Conservation (phyloP, 2,329 filamentous ascomycete species). For the Fusarium sublunatum region DNA sequence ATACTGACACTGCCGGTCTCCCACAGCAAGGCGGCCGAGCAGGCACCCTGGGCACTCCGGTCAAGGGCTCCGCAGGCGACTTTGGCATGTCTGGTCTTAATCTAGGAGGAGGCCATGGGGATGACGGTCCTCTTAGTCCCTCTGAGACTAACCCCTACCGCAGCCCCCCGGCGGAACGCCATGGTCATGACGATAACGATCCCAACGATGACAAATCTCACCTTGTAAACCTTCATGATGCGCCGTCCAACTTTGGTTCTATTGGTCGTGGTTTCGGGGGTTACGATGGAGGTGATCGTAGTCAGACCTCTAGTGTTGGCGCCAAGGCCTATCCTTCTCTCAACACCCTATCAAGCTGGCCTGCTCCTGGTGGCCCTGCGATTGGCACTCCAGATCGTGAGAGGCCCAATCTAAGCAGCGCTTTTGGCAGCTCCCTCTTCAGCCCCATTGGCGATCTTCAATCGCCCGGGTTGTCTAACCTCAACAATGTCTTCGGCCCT, state of each 20-base stretch:
- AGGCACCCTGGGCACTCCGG: conserved; percentile 63
- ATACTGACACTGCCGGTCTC: conserved; percentile 62
- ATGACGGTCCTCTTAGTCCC: conserved; percentile 83
- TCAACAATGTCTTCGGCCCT: conserved; percentile 78
- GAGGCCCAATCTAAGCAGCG: conserved; percentile 64
- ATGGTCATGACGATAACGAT: conserved; percentile 72
- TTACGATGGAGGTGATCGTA: conserved; percentile 84
- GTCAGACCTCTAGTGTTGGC: conserved; percentile 90
- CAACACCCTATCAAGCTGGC: conserved; percentile 71
- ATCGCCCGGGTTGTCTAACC: conserved; percentile 75
- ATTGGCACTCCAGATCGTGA: conserved; percentile 76
- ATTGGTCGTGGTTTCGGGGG: conserved; percentile 63
- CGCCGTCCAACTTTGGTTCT: conserved; percentile 63
- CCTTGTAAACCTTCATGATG: conserved; percentile 55
- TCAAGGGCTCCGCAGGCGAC: conserved; percentile 66
- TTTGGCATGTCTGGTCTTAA: conserved; percentile 72
- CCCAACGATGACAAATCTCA: conserved; percentile 61
- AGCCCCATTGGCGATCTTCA: conserved; percentile 81
- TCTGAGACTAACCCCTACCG: conserved; percentile 97
- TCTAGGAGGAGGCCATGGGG: conserved; percentile 67
- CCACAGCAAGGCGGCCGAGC: conserved; percentile 50
- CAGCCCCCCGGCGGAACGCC: conserved; percentile 83
- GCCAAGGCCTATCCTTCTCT: conserved; percentile 76
- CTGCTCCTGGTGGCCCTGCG: conserved; percentile 66
- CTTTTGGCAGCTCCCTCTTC: conserved; percentile 84